Base-by-base conservation (phyloP, 352 stramenopile genomes). In the Aphanomyces astaci region DNA sequence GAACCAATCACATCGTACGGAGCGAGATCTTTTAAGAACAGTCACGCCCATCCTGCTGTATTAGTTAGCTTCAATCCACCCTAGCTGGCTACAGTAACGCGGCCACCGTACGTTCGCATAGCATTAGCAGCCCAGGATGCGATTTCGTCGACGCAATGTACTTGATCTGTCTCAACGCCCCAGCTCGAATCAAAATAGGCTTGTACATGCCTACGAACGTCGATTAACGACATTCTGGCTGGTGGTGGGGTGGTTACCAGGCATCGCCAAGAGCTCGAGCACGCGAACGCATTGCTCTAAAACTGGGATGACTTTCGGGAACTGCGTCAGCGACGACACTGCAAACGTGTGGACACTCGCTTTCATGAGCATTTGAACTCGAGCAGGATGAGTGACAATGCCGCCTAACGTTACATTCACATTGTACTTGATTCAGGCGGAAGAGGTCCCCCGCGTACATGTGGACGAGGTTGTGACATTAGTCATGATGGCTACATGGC, bases 71-170 rank as follows among this genome's bases (percentile, higher is more conserved):
- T n/a, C n/a, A n/a, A n/a, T n/a, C n/a, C n/a, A n/a, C n/a, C n/a
- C n/a, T n/a, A n/a, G n/a, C n/a, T n/a, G n/a, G n/a, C n/a, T n/a
- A n/a, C n/a, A n/a, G n/a, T 52, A 89, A 79, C n/a, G 80, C 77
- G 28, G 77, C 75, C 30, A 87, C 71, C 4, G 79, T 73, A 5
- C 75, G 72, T 28, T 87, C 79, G 67, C 81, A 87, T n/a, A 89
- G 64, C 28, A 78, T 52, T n/a, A 79, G 65, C 17, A 89, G 62
- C 15, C 73, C 72, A 28, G 49, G 39, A n/a, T 83, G 76, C 28
- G 39, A 33, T 2, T 75, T 76, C 55, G 70, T 78, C 72, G 87
- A 87, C 73, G 86, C 87, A 40, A 88, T 67, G 46, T 67, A 64
- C 17, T 28, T 19, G 13, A 64, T 52, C 9, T 80, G 73, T 11